phyloP scores from a whole-genome alignment of 345 rosid genomes.

The Euphorbia tirucalli region DNA sequence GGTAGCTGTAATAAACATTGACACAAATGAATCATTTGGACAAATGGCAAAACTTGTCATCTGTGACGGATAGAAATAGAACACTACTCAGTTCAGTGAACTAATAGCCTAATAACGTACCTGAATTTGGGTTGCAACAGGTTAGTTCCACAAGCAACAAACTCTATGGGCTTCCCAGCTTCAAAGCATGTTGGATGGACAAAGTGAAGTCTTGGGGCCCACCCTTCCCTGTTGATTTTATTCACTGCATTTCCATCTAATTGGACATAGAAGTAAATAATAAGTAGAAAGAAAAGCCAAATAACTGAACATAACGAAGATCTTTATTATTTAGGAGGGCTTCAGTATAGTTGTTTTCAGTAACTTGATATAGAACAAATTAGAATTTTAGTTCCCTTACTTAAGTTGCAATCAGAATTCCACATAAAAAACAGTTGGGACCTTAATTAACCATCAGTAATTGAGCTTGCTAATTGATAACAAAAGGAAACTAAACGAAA shows the following conservation, averaged over 20 bases:
- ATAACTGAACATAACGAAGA: too few species aligned
- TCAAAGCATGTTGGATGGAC: constrained; percentile 85
- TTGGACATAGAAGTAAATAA: constrained; percentile 2
- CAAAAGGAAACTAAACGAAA: too few species aligned
- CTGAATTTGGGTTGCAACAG: constrained; percentile 66
- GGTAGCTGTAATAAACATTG: not conserved
- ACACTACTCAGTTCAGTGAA: not conserved
- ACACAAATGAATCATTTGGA: not conserved
- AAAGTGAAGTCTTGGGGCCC: constrained; percentile 74
- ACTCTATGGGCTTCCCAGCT: constrained; percentile 88
- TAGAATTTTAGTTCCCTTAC: too few species aligned
- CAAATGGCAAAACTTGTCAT: not conserved
- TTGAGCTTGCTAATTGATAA: too few species aligned
- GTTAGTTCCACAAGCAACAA: constrained; percentile 83
- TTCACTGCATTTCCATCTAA: constrained; percentile 65
- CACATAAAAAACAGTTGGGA: too few species aligned
- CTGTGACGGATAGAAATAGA: not conserved
- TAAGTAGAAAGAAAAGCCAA: not conserved
- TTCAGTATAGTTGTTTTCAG: too few species aligned
- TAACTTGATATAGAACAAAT: too few species aligned
- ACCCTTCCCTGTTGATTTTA: constrained; percentile 50
- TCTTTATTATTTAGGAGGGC: too few species aligned
- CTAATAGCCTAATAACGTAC: constrained; percentile 38
- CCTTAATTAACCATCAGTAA: too few species aligned
- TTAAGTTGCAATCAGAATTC: too few species aligned